These are phyloP conservation scores for Petunia secreta DNA, from an alignment of 257 asterid species.

Conservation along the genomic window DNA sequence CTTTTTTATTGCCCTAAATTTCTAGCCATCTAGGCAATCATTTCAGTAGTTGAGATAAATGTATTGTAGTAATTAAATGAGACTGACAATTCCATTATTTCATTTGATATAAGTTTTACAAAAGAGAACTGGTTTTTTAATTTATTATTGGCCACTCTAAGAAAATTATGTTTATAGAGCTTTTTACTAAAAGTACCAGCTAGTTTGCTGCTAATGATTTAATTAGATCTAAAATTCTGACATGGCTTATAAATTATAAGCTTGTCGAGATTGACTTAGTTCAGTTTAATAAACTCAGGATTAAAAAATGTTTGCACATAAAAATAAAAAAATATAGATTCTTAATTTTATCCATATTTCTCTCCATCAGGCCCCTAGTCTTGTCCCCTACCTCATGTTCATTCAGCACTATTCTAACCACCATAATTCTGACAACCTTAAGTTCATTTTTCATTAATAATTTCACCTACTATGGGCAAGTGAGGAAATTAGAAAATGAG, in stretches of 20 bases:
- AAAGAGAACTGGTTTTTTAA: not conserved
- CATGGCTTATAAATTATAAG: not conserved
- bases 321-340: too few species aligned
- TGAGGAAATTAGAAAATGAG: not conserved
- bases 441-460: not conserved
- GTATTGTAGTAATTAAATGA: not conserved
- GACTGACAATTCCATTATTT: not conserved
- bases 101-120: not conserved
- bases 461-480: not conserved
- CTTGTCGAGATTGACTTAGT: not conserved
- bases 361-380: not conserved
- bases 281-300: not conserved
- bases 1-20: not conserved
- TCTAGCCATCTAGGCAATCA: not conserved
- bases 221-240: not conserved
- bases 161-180: not conserved
- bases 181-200: not conserved
- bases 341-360: not conserved
- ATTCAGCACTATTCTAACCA: not conserved
- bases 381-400: not conserved
- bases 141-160: not conserved
- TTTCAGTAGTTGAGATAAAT: conserved; percentile 23
- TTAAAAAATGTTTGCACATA: not conserved
- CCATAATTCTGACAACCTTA: not conserved
- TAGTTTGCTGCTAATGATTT: too few species aligned